Evolutionary conservation across 192 early-diverging fungal species (phyloP).

Genomic region (Mortierella alpina): DNA sequence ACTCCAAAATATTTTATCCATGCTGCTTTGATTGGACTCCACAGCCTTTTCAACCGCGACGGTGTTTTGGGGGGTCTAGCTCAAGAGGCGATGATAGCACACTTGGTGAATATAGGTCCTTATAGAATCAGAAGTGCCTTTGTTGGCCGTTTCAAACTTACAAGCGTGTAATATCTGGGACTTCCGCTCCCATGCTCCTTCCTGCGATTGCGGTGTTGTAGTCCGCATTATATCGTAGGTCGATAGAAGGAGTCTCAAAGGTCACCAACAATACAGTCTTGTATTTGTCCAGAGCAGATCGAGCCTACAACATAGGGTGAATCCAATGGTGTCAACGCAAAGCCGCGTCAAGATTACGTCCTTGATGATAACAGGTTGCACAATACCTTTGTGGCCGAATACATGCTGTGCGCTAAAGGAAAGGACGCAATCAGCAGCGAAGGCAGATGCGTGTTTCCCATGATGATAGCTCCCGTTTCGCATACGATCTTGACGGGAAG

Average conservation of each 20-base stretch:
- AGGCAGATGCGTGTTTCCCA: constrained; percentile 76
- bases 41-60: constrained; percentile 4
- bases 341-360: neutral
- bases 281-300: constrained; percentile 69
- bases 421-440: constrained; percentile 71
- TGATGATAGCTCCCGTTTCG: constrained; percentile 72
- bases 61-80: constrained; percentile 23
- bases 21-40: constrained; percentile 3
- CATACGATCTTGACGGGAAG: constrained; percentile 76
- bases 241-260: constrained; percentile 64
- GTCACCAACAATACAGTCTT: constrained; percentile 64
- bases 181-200: constrained; percentile 31
- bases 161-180: constrained; percentile 33
- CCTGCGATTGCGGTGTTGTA: constrained; percentile 58
- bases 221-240: constrained; percentile 71
- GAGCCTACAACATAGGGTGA: constrained; percentile 39
- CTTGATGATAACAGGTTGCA: neutral
- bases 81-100: constrained; percentile 1
- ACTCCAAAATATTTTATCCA: constrained; percentile 44
- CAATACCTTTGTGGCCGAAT: constrained; percentile 57
- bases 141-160: constrained; percentile 13
- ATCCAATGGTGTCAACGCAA: neutral
- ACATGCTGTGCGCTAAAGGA: constrained; percentile 67
- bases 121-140: neutral
- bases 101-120: neutral